phyloP scores from a whole-genome alignment of 2,329 filamentous ascomycete species.

The Curvularia sp. region DNA sequence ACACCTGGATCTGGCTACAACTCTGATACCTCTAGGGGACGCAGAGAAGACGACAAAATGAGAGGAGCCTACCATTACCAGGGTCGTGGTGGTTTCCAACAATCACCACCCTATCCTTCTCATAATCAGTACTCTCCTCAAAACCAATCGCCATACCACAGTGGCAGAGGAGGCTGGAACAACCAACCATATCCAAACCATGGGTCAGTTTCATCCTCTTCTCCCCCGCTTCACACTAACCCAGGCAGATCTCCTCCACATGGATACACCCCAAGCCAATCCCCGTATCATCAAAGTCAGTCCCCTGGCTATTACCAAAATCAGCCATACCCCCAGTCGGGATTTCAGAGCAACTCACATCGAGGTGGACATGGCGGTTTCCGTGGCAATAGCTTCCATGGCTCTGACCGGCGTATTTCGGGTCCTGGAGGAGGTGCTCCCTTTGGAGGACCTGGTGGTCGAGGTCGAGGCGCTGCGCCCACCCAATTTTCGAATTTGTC shows the following conservation, averaged over 20 bases:
- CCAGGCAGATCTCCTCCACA: constrained; percentile 53
- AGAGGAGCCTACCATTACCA: constrained; percentile 47
- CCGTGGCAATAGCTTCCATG: constrained; percentile 61
- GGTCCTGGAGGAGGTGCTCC: constrained; percentile 52
- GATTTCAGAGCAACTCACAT: constrained; percentile 56
- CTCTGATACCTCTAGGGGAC: constrained; percentile 41
- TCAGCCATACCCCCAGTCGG: constrained; percentile 63
- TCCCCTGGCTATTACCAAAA: constrained; percentile 58
- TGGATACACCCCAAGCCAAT: constrained; percentile 64
- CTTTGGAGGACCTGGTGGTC: constrained; percentile 53
- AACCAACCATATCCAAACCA: constrained; percentile 55
- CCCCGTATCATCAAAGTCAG: constrained; percentile 59
- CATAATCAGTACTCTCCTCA: constrained; percentile 68
- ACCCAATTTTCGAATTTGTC: constrained; percentile 71
- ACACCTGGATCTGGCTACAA: constrained; percentile 37
- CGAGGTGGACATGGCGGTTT: constrained; percentile 63
- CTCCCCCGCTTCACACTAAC: constrained; percentile 31
- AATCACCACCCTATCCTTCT: constrained; percentile 65
- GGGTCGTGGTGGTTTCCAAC: constrained; percentile 56
- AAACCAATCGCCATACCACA: constrained; percentile 65
- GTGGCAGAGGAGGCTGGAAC: constrained; percentile 62
- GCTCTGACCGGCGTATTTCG: constrained; percentile 54
- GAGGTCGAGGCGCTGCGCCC: constrained; percentile 60
- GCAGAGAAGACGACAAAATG: constrained; percentile 42
- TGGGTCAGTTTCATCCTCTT: constrained; percentile 53